These are phyloP conservation scores for Aspergillus piperis DNA, from an alignment of 2,329 filamentous ascomycete genomes.

Conservation along the genomic window DNA sequence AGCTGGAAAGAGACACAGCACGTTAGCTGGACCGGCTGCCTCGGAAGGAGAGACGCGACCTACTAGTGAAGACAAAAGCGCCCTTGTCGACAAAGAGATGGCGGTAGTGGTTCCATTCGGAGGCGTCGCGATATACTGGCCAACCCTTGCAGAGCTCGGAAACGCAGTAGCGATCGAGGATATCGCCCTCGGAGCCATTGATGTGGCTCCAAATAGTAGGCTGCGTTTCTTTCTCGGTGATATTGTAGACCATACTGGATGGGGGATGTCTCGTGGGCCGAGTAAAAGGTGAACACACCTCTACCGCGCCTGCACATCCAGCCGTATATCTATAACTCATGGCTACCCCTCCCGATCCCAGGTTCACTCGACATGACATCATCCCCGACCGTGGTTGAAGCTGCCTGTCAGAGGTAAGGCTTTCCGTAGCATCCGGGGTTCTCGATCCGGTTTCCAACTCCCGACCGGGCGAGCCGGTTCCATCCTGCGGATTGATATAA, in stretches of 20 bases:
- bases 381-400: not conserved
- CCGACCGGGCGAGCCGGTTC: not conserved
- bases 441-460: not conserved
- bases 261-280: not conserved
- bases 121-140: constrained; percentile 5
- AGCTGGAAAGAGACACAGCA: not conserved
- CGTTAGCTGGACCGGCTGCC: not conserved
- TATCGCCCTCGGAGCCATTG: not conserved
- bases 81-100: not conserved
- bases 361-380: not conserved
- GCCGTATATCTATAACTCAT: not conserved
- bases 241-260: constrained; percentile 2
- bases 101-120: constrained; percentile 5
- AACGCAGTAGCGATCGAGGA: not conserved
- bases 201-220: constrained; percentile 2
- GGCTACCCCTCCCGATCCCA: not conserved
- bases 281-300: not conserved
- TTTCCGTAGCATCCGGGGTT: not conserved
- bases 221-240: constrained; percentile 3
- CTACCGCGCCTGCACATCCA: not conserved
- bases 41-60: not conserved
- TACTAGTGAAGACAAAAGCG: constrained; percentile 6
- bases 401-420: not conserved
- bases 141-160: constrained; percentile 7
- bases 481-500: not conserved